A percentile compares a stretch with the other conserved stretches of the same genome.
Conservation (phyloP, 441 rosid genomes). For the Brassica balearica region DNA sequence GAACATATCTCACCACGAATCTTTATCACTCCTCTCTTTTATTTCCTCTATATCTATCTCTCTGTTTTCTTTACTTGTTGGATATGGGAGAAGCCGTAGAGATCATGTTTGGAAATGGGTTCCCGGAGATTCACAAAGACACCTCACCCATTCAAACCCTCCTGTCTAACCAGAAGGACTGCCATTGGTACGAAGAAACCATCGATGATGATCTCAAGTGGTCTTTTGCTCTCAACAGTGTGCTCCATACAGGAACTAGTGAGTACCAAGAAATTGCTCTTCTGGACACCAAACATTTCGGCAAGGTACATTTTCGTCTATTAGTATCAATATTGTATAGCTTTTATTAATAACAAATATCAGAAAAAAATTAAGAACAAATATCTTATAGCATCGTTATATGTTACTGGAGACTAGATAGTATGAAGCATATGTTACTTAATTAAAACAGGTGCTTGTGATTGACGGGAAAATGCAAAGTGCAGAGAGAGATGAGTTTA, state of each 20-base stretch:
- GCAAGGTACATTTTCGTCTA: constrained; percentile 58
- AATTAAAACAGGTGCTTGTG: constrained; percentile 63
- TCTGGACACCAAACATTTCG: constrained; percentile 85
- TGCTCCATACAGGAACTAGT: constrained; percentile 75
- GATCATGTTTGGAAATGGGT: constrained; percentile 55
- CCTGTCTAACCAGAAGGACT: constrained; percentile 44
- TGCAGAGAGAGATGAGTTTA: constrained; percentile 90
- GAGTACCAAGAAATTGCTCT: constrained; percentile 83
- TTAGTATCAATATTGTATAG: not conserved
- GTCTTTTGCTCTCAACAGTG: constrained; percentile 83
- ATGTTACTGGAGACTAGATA: not conserved
- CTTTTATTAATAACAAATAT: not conserved
- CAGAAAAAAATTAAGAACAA: too few relatives aligned
- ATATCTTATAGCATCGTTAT: not conserved
- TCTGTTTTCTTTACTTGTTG: not conserved
- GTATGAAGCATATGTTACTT: not conserved
- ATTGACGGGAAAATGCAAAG: constrained; percentile 99
- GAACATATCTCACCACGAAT: constrained; percentile 34
- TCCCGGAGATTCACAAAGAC: constrained; percentile 57
- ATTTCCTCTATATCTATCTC: not conserved
- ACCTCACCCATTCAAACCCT: constrained; percentile 39
- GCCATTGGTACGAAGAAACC: constrained; percentile 82
- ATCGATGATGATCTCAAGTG: constrained; percentile 90
- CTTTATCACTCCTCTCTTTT: constrained; percentile 4
- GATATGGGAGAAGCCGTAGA: constrained; percentile 73